These are phyloP conservation scores for Polychaeton citri DNA, from an alignment of 2,329 filamentous ascomycete species.

Conservation along the genomic window DNA sequence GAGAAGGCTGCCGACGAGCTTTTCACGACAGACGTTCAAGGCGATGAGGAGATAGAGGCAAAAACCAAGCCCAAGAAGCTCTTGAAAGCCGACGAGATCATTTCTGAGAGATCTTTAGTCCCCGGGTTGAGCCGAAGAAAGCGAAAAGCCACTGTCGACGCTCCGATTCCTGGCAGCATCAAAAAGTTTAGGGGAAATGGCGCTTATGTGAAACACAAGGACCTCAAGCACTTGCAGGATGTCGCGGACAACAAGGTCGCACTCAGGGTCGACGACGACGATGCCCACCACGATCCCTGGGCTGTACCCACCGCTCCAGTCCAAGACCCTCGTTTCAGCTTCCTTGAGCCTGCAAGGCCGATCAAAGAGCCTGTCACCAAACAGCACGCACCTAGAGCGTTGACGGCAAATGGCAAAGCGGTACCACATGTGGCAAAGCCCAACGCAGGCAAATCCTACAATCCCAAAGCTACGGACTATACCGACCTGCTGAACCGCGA, in stretches of 20 bases:
- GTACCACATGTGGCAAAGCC: constrained; percentile 70
- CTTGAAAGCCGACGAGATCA: constrained; percentile 83
- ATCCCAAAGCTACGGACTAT: constrained; percentile 79
- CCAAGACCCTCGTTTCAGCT: constrained; percentile 45
- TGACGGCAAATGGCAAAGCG: constrained; percentile 68
- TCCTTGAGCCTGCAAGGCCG: constrained; percentile 47
- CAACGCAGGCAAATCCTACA: constrained; percentile 77
- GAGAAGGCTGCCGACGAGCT: constrained; percentile 75
- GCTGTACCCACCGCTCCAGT: constrained; percentile 33
- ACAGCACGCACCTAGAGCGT: constrained; percentile 62
- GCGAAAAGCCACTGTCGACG: constrained; percentile 55
- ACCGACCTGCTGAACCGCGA: constrained; percentile 60
- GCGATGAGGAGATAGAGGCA: constrained; percentile 55
- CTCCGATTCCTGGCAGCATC: constrained; percentile 45
- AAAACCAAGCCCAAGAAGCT: constrained; percentile 58
- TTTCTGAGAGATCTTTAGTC: constrained; percentile 69
- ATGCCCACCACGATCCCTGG: constrained; percentile 66
- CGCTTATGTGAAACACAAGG: constrained; percentile 67
- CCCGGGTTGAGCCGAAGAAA: constrained; percentile 70
- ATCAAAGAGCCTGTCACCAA: constrained; percentile 64
- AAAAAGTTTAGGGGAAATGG: constrained; percentile 61
- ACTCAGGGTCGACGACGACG: constrained; percentile 43
- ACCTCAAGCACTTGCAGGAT: constrained; percentile 62
- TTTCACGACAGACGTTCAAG: constrained; percentile 67
- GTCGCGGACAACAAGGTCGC: constrained; percentile 60